A percentile compares a stretch with the other conserved stretches of the same genome.
phyloP scores from a whole-genome alignment of 495 filamentous ascomycete genomes.

The Hyphodiscus hymeniophilus region DNA sequence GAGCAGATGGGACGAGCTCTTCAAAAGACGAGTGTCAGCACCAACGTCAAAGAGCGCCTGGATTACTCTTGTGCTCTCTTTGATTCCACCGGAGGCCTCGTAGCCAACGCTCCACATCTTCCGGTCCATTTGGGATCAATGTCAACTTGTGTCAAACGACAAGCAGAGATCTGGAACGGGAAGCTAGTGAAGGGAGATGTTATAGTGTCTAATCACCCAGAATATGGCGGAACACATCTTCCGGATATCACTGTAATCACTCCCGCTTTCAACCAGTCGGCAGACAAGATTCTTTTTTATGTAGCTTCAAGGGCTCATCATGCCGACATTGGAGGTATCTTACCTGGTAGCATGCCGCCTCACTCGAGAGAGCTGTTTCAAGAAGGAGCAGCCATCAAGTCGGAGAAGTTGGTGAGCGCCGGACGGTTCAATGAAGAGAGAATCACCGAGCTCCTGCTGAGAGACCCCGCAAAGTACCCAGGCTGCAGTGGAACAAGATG shows the following conservation, averaged over 20 bases:
- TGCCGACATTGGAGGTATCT: conserved; percentile 93
- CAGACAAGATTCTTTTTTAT: conserved; percentile 89
- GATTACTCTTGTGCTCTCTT: conserved; percentile 97
- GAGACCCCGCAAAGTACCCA: conserved; percentile 75
- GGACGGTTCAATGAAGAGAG: conserved; percentile 84
- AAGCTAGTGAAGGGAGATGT: conserved; percentile 89
- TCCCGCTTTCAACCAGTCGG: conserved; percentile 70
- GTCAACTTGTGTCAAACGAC: conserved; percentile 90
- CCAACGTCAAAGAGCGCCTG: conserved; percentile 94
- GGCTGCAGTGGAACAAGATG: conserved; percentile 88
- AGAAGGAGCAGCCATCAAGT: conserved; percentile 89
- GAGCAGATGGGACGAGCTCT: conserved; percentile 96
- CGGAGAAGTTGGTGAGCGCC: conserved; percentile 87
- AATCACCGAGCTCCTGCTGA: conserved; percentile 73
- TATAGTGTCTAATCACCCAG: conserved; percentile 91
- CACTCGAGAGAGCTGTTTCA: conserved; percentile 89
- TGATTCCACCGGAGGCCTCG: conserved; percentile 79
- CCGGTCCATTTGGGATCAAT: conserved; percentile 89
- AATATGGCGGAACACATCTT: conserved; percentile 72
- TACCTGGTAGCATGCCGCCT: conserved; percentile 94
- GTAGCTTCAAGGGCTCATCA: conserved; percentile 94
- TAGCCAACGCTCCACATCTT: conserved; percentile 91
- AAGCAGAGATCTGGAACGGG: conserved; percentile 88
- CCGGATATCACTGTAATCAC: conserved; percentile 94
- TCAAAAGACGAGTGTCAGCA: conserved; percentile 95